Percentiles rank a stretch among this genome's conserved stretches.
phyloP scores from a whole-genome alignment of 208 protist species.

The Leishmania major region DNA sequence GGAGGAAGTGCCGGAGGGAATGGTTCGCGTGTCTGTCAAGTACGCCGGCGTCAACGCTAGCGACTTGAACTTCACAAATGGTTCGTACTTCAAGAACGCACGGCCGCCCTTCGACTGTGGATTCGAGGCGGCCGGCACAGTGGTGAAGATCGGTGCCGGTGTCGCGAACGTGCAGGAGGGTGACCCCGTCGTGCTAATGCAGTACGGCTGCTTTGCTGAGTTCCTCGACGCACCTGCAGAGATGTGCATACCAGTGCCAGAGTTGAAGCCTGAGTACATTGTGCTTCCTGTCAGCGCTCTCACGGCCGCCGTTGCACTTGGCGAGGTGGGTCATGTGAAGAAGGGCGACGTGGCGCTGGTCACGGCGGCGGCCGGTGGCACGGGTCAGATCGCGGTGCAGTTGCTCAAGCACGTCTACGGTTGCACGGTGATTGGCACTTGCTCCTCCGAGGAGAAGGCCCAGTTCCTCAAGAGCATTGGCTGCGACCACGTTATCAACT shows the following conservation, averaged over 20 bases:
- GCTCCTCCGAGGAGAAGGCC: slow-evolving; percentile 66
- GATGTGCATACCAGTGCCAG: slow-evolving; percentile 41
- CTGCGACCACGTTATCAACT: slow-evolving; percentile 86
- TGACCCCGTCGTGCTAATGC: slow-evolving; percentile 44
- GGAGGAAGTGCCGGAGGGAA: slow-evolving; percentile 34
- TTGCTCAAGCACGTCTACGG: slow-evolving; percentile 84
- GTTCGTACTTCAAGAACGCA: slow-evolving; percentile 46
- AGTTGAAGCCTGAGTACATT: slow-evolving; percentile 37
- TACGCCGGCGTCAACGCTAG: slow-evolving; percentile 82
- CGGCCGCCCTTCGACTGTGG: slow-evolving; percentile 72
- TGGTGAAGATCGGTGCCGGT: slow-evolving; percentile 47
- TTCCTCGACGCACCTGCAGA: slow-evolving; percentile 31
- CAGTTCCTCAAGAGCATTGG: slow-evolving; percentile 77
- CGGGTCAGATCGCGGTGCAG: slow-evolving; percentile 89
- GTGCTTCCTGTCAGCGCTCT: slow-evolving; percentile 48
- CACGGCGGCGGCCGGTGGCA: slow-evolving; percentile 86
- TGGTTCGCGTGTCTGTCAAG: slow-evolving; percentile 43
- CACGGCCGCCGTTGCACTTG: slow-evolving; percentile 76
- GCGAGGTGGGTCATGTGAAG: slow-evolving; percentile 41
- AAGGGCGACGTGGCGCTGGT: slow-evolving; percentile 72
- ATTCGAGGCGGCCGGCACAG: slow-evolving; percentile 72
- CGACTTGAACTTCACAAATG: slow-evolving; percentile 72
- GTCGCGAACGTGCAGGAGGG: slow-evolving; percentile 47
- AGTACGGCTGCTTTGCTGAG: slow-evolving; percentile 65
- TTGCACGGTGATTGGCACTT: slow-evolving; percentile 89